Conservation (phyloP, 1,139 yeast species). For the Candida pseudoviswanathii region DNA sequence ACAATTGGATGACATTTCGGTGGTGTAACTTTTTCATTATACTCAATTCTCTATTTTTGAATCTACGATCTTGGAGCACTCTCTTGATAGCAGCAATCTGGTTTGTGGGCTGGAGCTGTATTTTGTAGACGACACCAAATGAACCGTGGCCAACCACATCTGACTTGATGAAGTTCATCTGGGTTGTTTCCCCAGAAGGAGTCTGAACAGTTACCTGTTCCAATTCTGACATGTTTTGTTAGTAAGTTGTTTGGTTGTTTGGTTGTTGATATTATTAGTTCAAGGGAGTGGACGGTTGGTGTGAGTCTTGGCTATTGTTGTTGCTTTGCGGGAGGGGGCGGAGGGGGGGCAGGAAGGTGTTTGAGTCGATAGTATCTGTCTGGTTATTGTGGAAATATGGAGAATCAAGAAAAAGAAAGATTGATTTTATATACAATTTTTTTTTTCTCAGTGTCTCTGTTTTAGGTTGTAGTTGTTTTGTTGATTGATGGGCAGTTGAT, state of each 20-base stretch:
- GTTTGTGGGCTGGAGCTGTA: constrained; percentile 73
- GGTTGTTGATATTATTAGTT: no score
- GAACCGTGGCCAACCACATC: constrained; percentile 97
- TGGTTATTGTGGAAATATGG: no score
- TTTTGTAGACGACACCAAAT: constrained; percentile 93
- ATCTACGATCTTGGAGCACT: constrained; percentile 91
- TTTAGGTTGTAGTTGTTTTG: no score
- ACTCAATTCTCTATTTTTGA: constrained; percentile 94
- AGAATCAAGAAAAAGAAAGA: background rate
- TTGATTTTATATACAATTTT: background rate
- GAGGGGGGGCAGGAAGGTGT: no score
- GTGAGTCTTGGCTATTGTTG: background rate
- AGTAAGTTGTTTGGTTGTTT: background rate
- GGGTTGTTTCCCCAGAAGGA: constrained; percentile 3
- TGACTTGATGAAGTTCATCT: constrained; percentile 38
- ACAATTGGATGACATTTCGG: constrained; percentile 83
- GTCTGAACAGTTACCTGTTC: constrained; percentile 4
- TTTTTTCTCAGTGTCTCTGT: no score
- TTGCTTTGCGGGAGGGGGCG: background rate
- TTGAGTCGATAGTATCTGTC: no score
- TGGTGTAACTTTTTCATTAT: constrained; percentile 91
- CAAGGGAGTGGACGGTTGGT: no score
- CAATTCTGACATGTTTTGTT: constrained; percentile 1
- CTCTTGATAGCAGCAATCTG: constrained; percentile 90
- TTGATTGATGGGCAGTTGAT: no score